Conservation (phyloP, 768 basidiomycete species). For the Collybia mongolica region DNA sequence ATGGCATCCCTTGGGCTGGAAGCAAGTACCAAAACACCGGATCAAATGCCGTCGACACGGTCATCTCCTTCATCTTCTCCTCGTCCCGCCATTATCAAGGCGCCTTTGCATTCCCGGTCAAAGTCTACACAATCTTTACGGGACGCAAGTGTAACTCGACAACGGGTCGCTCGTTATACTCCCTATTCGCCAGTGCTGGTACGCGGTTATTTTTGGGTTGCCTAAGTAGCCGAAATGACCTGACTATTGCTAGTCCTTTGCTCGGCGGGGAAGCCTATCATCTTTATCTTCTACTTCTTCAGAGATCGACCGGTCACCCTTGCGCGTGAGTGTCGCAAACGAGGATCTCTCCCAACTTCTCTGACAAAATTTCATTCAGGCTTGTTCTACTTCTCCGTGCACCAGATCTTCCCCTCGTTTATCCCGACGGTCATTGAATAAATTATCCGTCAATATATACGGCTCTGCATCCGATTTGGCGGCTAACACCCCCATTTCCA, state of each 20-base stretch:
- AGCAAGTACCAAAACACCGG: slow-evolving; percentile 26
- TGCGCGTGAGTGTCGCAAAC: slow-evolving; percentile 26
- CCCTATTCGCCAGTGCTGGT: slow-evolving; percentile 47
- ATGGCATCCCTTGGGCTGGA: slow-evolving; percentile 82
- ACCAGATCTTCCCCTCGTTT: slow-evolving; percentile 40
- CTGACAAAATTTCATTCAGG: slow-evolving; percentile 20
- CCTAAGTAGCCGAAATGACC: too few species aligned
- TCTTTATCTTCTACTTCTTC: slow-evolving; percentile 39
- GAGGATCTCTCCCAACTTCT: not conserved
- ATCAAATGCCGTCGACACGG: slow-evolving; percentile 39
- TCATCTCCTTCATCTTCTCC: slow-evolving; percentile 41
- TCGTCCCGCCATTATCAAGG: slow-evolving; percentile 30
- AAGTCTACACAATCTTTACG: slow-evolving; percentile 44
- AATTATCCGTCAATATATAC: slow-evolving; percentile 46
- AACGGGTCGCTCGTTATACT: slow-evolving; percentile 41
- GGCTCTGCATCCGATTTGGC: slow-evolving; percentile 50
- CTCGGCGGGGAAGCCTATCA: slow-evolving; percentile 46
- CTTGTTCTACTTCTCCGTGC: slow-evolving; percentile 36
- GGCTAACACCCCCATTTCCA: slow-evolving; percentile 75
- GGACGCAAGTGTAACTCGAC: slow-evolving; percentile 34
- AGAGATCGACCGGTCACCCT: slow-evolving; percentile 36
- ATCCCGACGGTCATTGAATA: slow-evolving; percentile 41
- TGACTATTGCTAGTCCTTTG: slow-evolving; percentile 28
- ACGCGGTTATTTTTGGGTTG: slow-evolving; percentile 15
- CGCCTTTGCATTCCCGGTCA: slow-evolving; percentile 35